Evolutionary conservation across 2,329 filamentous ascomycete species (phyloP).

Genomic region (Monascus ruber): DNA sequence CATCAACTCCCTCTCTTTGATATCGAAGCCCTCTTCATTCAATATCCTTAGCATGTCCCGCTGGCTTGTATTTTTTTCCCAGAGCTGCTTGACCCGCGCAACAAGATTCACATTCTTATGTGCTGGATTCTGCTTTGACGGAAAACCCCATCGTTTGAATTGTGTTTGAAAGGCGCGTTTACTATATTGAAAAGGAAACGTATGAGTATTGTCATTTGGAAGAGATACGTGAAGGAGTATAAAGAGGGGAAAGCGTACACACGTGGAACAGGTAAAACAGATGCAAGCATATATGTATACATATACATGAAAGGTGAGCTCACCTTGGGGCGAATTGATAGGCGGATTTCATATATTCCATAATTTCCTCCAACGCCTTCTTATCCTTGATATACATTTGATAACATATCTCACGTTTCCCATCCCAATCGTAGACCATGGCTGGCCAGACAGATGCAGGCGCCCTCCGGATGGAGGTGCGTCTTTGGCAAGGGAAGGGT

Average conservation of each 20-base stretch:
- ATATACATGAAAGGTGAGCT: conserved; percentile 11
- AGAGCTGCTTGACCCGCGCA: conserved; percentile 61
- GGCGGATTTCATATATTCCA: conserved; percentile 54
- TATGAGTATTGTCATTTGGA: no score
- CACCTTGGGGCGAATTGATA: conserved; percentile 63
- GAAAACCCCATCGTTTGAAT: conserved; percentile 70
- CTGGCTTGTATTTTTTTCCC: conserved; percentile 62
- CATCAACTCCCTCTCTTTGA: conserved; percentile 60
- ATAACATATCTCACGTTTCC: conserved; percentile 54
- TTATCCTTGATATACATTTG: conserved; percentile 68
- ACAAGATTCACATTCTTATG: conserved; percentile 59
- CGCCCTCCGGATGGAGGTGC: conserved; percentile 18
- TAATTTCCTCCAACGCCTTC: conserved; percentile 61
- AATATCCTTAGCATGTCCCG: conserved; percentile 62
- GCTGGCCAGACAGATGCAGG: conserved; percentile 6
- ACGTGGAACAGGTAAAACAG: conserved; percentile 1
- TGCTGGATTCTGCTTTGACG: conserved; percentile 59
- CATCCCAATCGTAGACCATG: conserved; percentile 55
- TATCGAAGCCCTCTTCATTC: conserved; percentile 59
- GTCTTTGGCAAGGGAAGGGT: conserved; percentile 3
- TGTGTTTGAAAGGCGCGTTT: conserved; percentile 67
- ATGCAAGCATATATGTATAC: background rate
- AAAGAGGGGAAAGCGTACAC: background rate
- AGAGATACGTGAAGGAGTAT: background rate
- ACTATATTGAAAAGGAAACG: conserved; percentile 20